Percentiles rank a stretch among this genome's conserved stretches.
Conservation (phyloP, 2,329 filamentous ascomycete species). For the Ceratocystis ficicola region DNA sequence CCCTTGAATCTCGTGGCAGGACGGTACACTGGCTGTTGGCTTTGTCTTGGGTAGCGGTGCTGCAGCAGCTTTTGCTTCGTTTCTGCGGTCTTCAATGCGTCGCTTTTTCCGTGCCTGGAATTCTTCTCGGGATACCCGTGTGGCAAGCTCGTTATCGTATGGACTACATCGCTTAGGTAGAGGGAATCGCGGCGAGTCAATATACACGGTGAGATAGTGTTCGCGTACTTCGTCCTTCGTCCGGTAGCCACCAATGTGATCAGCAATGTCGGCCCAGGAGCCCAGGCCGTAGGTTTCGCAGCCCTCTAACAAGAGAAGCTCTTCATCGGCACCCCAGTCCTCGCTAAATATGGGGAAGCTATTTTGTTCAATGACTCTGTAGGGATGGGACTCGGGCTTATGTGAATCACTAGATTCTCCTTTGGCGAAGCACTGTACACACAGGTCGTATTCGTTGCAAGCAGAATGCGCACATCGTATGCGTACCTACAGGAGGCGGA, state of each 20-base stretch:
- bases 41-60: slow-evolving; percentile 85
- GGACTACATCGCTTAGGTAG: slow-evolving; percentile 78
- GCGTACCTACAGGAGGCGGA: slow-evolving; percentile 52
- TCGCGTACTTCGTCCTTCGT: slow-evolving; percentile 91
- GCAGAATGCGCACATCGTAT: slow-evolving; percentile 75
- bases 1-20: slow-evolving; percentile 94
- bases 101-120: slow-evolving; percentile 90
- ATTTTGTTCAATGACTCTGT: slow-evolving; percentile 93
- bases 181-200: slow-evolving; percentile 73
- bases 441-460: slow-evolving; percentile 93
- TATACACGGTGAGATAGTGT: slow-evolving; percentile 80
- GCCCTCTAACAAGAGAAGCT: slow-evolving; percentile 83
- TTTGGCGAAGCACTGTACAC: slow-evolving; percentile 83
- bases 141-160: slow-evolving; percentile 63
- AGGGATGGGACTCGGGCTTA: slow-evolving; percentile 74
- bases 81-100: slow-evolving; percentile 82
- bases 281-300: slow-evolving; percentile 92
- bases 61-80: slow-evolving; percentile 71
- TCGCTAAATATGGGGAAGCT: slow-evolving; percentile 91
- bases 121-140: slow-evolving; percentile 74
- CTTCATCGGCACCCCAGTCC: slow-evolving; percentile 96
- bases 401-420: slow-evolving; percentile 73
- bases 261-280: slow-evolving; percentile 94
- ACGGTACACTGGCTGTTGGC: slow-evolving; percentile 85
- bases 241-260: slow-evolving; percentile 92